Base-by-base conservation (phyloP, 1,139 yeast genomes). In the Geotrichum europaeum region DNA sequence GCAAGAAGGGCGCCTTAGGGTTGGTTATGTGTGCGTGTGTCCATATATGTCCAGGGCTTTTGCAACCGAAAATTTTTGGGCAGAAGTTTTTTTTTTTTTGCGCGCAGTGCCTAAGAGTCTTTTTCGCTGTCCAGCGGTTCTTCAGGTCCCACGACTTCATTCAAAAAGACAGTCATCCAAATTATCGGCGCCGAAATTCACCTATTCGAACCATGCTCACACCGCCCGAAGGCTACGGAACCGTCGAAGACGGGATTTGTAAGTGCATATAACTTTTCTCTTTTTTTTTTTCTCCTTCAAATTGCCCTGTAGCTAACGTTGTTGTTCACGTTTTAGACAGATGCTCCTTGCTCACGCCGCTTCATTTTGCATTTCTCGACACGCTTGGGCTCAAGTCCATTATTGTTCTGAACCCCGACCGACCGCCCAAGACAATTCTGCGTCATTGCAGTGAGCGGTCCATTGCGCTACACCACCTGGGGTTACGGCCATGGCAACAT, bases 361-460 rank as follows among this genome's bases (percentile, higher is more conserved):
- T 88, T 61, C 89, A 89, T 73, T 89, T 89, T 70, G 85, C 90
- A 58, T 92, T 92, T 69, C 75, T 94, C 32, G 79, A 83, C 63
- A 87, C 90, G 63, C 78, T 94, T 60, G 81, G 86, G 61, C 78
- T 94, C 60, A 85, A 84, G 64, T 86, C 94, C 7, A 87, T 94
- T 53, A 72, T 84, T 4, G 75, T 82, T 25, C 70, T 84, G 32
- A 85, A 84, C 70, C 85, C 86, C 2, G 87, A 83, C 62, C 79
- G 81, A 62, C 88, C 88, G 3, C 80, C 86, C 2, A 72, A 84
- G 54, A 73, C 79, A 6, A 74, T 84, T 55, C 74, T 78, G 57
- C 72, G 76, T 53, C 82, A 81, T 66, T 76, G 84, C 4, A 76
- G 67, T 15, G 72, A 70, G 28, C 64, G 71, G 47, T 58, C 62